Base-by-base conservation (phyloP, 2,329 filamentous ascomycete species). In the Plenodomus lindquistii region DNA sequence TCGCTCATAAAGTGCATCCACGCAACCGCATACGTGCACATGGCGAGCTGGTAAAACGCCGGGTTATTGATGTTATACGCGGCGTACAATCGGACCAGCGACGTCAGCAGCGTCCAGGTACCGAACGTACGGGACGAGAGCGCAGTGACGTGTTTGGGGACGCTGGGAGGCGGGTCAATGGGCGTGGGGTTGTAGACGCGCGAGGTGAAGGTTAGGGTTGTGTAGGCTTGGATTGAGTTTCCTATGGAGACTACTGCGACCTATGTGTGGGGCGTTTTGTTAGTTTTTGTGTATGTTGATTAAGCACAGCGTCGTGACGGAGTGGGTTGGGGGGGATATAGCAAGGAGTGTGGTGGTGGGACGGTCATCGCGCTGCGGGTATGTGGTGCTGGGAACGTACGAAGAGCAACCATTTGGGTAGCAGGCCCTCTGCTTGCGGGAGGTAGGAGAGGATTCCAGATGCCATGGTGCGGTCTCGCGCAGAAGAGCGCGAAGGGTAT, bases 161-260 rank as follows among this genome's bases (percentile, higher is more conserved):
- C 57, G 21, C 54, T 59, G 18, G 71, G 47, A 66, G 73, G 10
- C 70, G 72, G 9, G 72, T 72, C 57, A 40, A 52, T 72, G 67
- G 34, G 72, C 50, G 75, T 83, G 72, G 85, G 85, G 60, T 87
- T 84, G 79, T 97, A 99, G 67, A 97, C 84, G 71, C 90, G 87
- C n/a, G 86, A 85, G 7, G 91, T 91, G 76, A 89, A 95, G 71
- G 85, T 80, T 3, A 92, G 81, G 16, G 91, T 95, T 29, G 78
- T 66, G 75, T 96, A 95, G 68, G 89, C 85, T 78, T 97, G 92
- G 39, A 95, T 70, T 29, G 85, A 88, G 79, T 99, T 99, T 65
- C 84, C 87, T 50, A 94, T 80, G 22, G 93, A 91, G 48, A 95
- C 82, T 47, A 91, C 68, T 47, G 91, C 91, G 68, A 96, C 82